Base-by-base conservation (phyloP, 1,284 basidiomycete genomes). In the Cutaneotrichosporon dermatis region DNA sequence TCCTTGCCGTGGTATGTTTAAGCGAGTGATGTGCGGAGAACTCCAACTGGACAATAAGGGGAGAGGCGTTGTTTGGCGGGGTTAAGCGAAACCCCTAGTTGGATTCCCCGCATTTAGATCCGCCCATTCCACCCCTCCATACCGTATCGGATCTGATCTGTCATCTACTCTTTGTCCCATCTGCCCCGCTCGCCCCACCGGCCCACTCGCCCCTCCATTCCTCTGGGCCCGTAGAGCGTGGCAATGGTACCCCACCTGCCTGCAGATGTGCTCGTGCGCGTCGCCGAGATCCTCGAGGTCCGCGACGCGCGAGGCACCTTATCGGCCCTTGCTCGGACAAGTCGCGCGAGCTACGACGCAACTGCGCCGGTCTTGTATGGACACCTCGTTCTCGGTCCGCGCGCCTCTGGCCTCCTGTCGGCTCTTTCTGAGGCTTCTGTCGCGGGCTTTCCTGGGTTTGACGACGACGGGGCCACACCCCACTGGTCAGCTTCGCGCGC, bases 181-280 rank as follows among this genome's bases (percentile, higher is more conserved):
- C 39, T 40, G 39, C 39, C 39, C 39, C 39, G 12, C 39, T 9
- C 12, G 12, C 9, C 39, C 39, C 39, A 40, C 25, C 25, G 25
- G 25, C 25, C 25, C 25, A 25, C 25, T 25, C 25, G 25, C 25
- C 25, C 25, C 25, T 25, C 25, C 25, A 25, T 25, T 25, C 25
- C 25, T 25, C 25, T 25, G 25, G 25, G 25, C 25, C 25, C 25
- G 25, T 25, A 25, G 25, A 25, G 25, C 25, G 25, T 25, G 25
- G 25, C 25, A 25, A 25, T 25, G 25, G 25, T 40, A 12, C 39
- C 39, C 39, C 39, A 34, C 7, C 33, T 57, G 11, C 56, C 56
- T 6, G 36, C 33, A 41, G 69, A 71, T 46, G 61, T 71, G 25
- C 48, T 66, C 16, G 64, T 61, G 33, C 61, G 63, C 5, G 65